Percentiles rank a stretch among this genome's conserved stretches.
Evolutionary conservation across 768 basidiomycete species (phyloP).

Genomic region (Lactarius sp.): DNA sequence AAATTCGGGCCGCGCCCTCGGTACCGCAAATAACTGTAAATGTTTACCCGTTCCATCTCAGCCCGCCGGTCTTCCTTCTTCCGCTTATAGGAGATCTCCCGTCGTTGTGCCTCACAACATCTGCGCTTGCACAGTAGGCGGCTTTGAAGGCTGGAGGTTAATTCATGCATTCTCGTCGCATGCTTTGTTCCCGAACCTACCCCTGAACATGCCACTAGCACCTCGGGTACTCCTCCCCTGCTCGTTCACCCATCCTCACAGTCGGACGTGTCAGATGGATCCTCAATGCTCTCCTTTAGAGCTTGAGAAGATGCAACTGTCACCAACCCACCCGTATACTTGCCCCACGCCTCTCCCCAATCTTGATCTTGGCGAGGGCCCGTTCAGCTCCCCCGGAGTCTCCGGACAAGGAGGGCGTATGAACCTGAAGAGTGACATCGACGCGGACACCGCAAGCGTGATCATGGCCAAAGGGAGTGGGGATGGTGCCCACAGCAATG

Average conservation of each 20-base stretch:
- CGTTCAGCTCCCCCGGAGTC: constrained; percentile 12
- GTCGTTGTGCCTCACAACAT: constrained; percentile 67
- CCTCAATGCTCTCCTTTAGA: constrained; percentile 34
- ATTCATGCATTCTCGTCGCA: constrained; percentile 44
- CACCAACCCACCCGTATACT: constrained; percentile 27
- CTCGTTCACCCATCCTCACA: constrained; percentile 58
- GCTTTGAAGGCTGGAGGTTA: constrained; percentile 31
- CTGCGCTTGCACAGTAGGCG: constrained; percentile 43
- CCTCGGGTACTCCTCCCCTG: constrained; percentile 35
- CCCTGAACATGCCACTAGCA: constrained; percentile 7
- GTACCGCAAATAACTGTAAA: too few species aligned
- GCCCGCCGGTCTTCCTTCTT: constrained; percentile 36
- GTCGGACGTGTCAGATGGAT: constrained; percentile 61
- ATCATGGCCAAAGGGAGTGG: constrained; percentile 21
- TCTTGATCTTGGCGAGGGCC: constrained; percentile 4
- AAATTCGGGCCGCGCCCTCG: too few species aligned
- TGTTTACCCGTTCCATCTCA: constrained; percentile 37
- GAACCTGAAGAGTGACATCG: constrained; percentile 26
- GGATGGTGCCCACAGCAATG: constrained; percentile 16
- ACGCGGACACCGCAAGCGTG: constrained; percentile 14
- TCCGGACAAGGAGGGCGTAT: constrained; percentile 18
- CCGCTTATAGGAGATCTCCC: constrained; percentile 72
- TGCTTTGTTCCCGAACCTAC: constrained; percentile 26
- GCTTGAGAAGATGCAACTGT: neutral
- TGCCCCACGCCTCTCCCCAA: constrained; percentile 22